Percentiles rank a stretch among this genome's conserved stretches.
Evolutionary conservation across 495 filamentous ascomycete species (phyloP).

Genomic region (Cenococcum geophilum): DNA sequence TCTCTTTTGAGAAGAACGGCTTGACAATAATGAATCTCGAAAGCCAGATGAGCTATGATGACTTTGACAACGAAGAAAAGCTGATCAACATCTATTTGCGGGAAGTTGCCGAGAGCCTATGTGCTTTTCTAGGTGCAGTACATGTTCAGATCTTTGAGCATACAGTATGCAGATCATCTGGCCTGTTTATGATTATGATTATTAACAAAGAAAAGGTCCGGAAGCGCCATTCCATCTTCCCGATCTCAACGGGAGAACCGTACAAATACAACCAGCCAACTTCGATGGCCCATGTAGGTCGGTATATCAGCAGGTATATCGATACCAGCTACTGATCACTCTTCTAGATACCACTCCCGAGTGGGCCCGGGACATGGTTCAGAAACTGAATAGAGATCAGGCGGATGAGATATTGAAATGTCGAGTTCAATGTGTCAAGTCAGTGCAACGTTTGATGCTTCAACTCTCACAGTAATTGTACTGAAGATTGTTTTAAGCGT

Average conservation of each 20-base stretch:
- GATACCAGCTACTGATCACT: neutral
- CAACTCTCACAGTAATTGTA: too few relatives aligned
- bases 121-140: constrained; percentile 1
- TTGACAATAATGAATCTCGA: neutral
- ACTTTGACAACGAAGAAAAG: constrained; percentile 8
- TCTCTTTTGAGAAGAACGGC: constrained; percentile 3
- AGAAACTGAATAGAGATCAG: neutral
- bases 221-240: constrained; percentile 8
- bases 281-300: constrained; percentile 7
- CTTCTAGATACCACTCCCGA: constrained; percentile 3
- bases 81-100: constrained; percentile 3
- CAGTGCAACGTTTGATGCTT: too few relatives aligned
- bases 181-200: neutral
- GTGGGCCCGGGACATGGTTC: constrained; percentile 8
- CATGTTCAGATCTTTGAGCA: constrained; percentile 12
- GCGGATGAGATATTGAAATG: neutral
- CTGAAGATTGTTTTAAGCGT: neutral
- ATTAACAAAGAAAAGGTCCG: neutral
- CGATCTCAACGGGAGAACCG: constrained; percentile 5
- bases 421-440: constrained; percentile 12
- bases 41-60: constrained; percentile 4
- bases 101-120: neutral
- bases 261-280: constrained; percentile 13
- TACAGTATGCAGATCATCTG: neutral
- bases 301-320: neutral